These are phyloP conservation scores for Sporothrix curviconia DNA, from an alignment of 2,329 filamentous ascomycete genomes.

Conservation along the genomic window DNA sequence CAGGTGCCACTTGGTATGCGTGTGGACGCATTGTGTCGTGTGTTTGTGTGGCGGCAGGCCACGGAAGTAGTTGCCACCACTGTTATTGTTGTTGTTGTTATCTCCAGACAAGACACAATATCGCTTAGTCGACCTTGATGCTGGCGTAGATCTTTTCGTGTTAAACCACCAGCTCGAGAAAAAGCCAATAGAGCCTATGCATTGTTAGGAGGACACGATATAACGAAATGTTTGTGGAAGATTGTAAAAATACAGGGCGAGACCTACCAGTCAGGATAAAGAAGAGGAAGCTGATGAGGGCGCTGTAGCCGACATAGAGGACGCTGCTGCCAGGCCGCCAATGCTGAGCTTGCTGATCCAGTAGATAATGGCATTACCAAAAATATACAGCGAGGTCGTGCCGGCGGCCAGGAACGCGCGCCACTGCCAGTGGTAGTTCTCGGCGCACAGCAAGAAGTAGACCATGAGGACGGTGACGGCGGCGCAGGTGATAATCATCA, in stretches of 20 bases:
- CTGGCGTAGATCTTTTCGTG: conserved; percentile 89
- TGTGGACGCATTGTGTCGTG: not conserved
- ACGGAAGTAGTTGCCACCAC: not conserved
- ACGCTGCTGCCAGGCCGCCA: conserved; percentile 75
- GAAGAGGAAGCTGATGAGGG: conserved; percentile 81
- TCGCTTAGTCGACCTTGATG: conserved; percentile 89
- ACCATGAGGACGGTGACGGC: conserved; percentile 90
- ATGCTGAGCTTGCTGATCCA: conserved; percentile 84
- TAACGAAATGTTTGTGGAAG: not conserved
- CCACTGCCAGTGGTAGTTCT: conserved; percentile 99
- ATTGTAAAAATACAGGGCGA: conserved; percentile 18
- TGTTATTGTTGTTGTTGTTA: not conserved
- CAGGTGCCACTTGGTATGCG: not conserved
- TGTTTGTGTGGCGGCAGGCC: not conserved
- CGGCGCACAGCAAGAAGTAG: conserved; percentile 90
- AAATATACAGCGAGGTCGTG: conserved; percentile 86
- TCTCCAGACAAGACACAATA: too few relatives aligned
- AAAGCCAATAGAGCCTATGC: conserved; percentile 83
- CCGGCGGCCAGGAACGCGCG: conserved; percentile 86
- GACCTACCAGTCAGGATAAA: conserved; percentile 85
- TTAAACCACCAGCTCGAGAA: conserved; percentile 92
- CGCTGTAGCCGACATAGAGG: conserved; percentile 88
- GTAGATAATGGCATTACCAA: conserved; percentile 84
- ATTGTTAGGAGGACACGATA: not conserved
- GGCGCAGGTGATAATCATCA: conserved; percentile 94